These are phyloP conservation scores for Evernia prunastri DNA, from an alignment of 495 filamentous ascomycete genomes.

Conservation along the genomic window DNA sequence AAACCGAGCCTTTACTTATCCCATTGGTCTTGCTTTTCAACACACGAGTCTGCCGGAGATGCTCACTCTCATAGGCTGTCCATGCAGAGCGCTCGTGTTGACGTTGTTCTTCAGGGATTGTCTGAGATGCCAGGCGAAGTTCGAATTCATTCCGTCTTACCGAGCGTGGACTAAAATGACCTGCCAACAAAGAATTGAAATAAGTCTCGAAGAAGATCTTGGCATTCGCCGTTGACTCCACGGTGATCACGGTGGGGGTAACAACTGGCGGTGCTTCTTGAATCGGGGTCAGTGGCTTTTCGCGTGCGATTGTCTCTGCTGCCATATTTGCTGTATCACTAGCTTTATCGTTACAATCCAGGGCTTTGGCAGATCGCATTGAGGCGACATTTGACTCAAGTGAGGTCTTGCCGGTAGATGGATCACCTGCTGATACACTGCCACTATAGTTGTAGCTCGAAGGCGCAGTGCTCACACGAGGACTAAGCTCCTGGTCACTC, in stretches of 20 bases:
- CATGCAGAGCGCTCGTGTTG: constrained; percentile 51
- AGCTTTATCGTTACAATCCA: constrained; percentile 3
- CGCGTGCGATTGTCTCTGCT: constrained; percentile 6
- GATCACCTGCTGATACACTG: constrained; percentile 30
- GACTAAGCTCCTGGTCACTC: constrained; percentile 29
- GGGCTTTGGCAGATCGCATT: constrained; percentile 13
- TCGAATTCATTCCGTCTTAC: constrained; percentile 65
- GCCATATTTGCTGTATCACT: not conserved
- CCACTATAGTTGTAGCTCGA: constrained; percentile 36
- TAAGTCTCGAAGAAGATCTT: constrained; percentile 84
- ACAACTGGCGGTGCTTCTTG: constrained; percentile 26
- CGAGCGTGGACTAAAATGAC: constrained; percentile 50
- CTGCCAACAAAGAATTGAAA: constrained; percentile 59
- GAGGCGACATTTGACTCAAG: constrained; percentile 27
- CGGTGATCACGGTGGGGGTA: constrained; percentile 62
- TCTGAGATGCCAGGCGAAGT: constrained; percentile 45
- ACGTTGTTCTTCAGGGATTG: constrained; percentile 51
- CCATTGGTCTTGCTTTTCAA: constrained; percentile 56
- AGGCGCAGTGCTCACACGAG: constrained; percentile 37
- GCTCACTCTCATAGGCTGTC: constrained; percentile 58
- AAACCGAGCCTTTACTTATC: constrained; percentile 21
- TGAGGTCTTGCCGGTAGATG: constrained; percentile 39
- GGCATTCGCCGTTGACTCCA: constrained; percentile 69
- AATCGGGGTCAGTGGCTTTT: constrained; percentile 21
- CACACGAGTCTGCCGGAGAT: constrained; percentile 67